Evolutionary conservation across 345 rosid genomes (phyloP), one percentile per base, ranked within the genome.

Genomic region (Mercurialis annua): DNA sequence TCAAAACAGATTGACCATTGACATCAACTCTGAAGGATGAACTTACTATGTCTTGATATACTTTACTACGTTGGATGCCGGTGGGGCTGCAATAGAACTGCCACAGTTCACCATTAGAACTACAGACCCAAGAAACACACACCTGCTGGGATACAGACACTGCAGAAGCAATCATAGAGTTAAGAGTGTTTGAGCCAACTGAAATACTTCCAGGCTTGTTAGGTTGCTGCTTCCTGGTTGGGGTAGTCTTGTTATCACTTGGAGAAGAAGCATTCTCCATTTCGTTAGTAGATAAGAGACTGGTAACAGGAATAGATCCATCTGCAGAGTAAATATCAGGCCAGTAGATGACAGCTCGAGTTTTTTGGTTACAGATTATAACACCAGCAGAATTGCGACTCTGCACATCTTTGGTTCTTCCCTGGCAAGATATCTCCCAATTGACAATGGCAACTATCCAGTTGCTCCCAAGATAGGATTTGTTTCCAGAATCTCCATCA

Each of bases 101-200:
- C 92, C 95, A 87, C 57, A 89, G 81, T 73, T 91, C 92, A 52
- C 96, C 96, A 40, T 62, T 80, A 9, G 86, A 89, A 76, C 84
- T 72, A 77, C 94, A 85, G 0, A 80, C 88, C 66, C 89, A 66
- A 67, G 96, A 94, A 74, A 87, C 73, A 71, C 91, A 89, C 11
- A 71, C 69, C 38, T 81, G 80, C 65, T 72, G 74, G 6, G 44
- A 17, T 49, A 64, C 66, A 67, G 61, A 71, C 66, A 83, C 74
- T 4, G 87, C 70, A 52, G 85, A 80, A 73, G 82, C 83, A 70
- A 91, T 87, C 78, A 94, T 58, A 71, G 97, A 89, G 76, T 86
- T 86, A 44, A 91, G 71, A 75, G 76, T 76, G 50, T 70, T 66
- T 11, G 59, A 75, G 59, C 68, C 81, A 64, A 59, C 34, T 63